phyloP scores from a whole-genome alignment of 768 basidiomycete species.

The Russula brevipes region DNA sequence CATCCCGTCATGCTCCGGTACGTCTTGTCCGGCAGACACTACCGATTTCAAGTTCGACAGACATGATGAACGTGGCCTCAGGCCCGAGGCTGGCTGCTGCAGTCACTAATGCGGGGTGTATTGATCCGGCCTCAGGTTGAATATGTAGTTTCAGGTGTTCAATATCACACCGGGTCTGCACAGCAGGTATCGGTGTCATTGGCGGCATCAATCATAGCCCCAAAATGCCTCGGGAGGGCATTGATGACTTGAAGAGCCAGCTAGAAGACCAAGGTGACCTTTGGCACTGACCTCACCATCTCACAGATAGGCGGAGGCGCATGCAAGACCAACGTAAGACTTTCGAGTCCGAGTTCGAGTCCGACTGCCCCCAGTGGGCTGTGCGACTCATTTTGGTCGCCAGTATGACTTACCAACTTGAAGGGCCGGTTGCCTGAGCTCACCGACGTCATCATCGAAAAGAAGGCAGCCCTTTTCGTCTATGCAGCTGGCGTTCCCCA shows the following conservation, averaged over 20 bases:
- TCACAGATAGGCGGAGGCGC: conserved; percentile 80
- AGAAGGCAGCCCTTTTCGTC: conserved; percentile 72
- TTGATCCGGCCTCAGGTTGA: neutral
- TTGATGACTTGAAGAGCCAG: conserved; percentile 67
- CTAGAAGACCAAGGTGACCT: conserved; percentile 73
- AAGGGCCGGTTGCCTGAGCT: conserved; percentile 69
- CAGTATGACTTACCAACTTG: conserved; percentile 57
- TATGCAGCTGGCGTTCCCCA: conserved; percentile 84
- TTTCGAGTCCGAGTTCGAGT: too few species aligned
- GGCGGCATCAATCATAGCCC: conserved; percentile 75
- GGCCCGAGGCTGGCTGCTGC: conserved; percentile 81
- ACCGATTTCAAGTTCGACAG: conserved; percentile 26
- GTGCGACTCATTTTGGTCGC: too few species aligned
- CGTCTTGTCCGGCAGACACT: neutral
- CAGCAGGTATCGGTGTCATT: conserved; percentile 80
- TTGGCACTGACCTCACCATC: conserved; percentile 78
- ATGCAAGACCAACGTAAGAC: conserved; percentile 67
- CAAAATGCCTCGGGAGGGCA: conserved; percentile 59
- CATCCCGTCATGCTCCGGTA: conserved; percentile 70
- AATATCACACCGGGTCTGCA: neutral
- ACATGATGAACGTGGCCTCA: conserved; percentile 90
- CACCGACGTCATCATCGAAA: conserved; percentile 71
- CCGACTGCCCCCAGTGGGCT: too few species aligned
- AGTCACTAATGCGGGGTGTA: conserved; percentile 77
- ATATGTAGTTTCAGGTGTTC: neutral